Evolutionary conservation across 2,329 filamentous ascomycete species (phyloP).

Genomic region (Elsinoe batatas): DNA sequence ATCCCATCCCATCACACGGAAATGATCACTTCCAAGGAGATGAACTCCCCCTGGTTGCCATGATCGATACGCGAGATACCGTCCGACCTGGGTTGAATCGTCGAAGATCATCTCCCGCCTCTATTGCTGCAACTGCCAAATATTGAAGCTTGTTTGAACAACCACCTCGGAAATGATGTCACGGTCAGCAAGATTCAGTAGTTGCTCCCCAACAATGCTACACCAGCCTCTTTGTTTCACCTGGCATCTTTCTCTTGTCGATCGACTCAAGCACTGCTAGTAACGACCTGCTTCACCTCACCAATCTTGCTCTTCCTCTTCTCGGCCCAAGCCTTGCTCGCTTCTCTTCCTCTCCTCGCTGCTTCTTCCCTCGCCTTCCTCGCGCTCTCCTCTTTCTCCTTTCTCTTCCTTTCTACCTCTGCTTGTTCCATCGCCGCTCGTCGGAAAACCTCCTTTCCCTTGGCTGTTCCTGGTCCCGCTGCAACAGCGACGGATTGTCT

Average conservation of each 20-base stretch:
- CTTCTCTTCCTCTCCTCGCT: constrained; percentile 35
- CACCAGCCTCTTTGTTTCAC: background rate
- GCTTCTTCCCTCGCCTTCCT: constrained; percentile 38
- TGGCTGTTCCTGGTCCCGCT: constrained; percentile 20
- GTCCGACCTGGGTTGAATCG: background rate
- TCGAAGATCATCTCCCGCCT: background rate
- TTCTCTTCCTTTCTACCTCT: constrained; percentile 31
- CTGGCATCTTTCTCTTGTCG: background rate
- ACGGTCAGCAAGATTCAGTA: background rate
- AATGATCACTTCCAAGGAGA: background rate
- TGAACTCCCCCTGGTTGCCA: background rate
- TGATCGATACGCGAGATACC: background rate
- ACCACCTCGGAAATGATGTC: background rate
- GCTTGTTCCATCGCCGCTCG: constrained; percentile 34
- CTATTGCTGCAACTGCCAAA: background rate
- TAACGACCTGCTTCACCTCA: background rate
- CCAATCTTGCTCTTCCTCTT: constrained; percentile 30
- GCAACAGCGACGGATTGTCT: constrained; percentile 7
- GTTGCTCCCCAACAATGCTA: background rate
- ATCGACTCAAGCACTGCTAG: background rate
- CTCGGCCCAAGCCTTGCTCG: constrained; percentile 41
- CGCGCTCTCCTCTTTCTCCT: constrained; percentile 40
- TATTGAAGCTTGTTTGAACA: constrained; percentile 5
- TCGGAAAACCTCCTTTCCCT: constrained; percentile 39
- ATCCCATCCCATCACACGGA: background rate